A percentile compares a stretch with the other conserved stretches of the same genome.
Conservation (phyloP, 2,329 filamentous ascomycete genomes). For the Fusarium musae region DNA sequence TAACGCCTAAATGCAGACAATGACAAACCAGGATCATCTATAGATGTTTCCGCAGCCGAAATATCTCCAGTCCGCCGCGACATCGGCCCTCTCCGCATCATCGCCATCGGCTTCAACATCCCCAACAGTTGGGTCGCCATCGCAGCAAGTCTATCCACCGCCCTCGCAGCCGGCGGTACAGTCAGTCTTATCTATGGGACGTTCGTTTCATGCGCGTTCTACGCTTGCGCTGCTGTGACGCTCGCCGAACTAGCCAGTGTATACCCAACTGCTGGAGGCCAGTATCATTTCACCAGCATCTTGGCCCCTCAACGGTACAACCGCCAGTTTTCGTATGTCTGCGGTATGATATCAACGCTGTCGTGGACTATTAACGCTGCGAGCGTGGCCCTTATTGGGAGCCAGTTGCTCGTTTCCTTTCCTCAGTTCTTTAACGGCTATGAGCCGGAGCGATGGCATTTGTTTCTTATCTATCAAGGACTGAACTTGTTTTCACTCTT, state of each 20-base stretch:
- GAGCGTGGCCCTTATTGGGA: background rate
- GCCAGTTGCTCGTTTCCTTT: background rate
- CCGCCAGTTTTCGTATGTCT: background rate
- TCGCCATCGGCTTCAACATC: background rate
- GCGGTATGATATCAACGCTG: background rate
- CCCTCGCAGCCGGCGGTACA: background rate
- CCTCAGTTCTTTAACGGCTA: background rate
- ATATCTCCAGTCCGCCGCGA: background rate
- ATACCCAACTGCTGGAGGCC: background rate
- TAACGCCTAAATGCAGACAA: rapidly evolving
- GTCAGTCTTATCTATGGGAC: background rate
- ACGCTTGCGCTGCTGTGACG: background rate
- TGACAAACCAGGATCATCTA: background rate
- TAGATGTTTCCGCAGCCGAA: background rate
- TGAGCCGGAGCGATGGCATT: background rate
- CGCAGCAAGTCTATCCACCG: background rate
- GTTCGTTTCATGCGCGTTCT: background rate
- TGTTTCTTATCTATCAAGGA: background rate
- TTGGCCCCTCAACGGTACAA: background rate
- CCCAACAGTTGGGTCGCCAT: background rate
- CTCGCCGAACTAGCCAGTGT: background rate
- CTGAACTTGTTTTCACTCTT: background rate
- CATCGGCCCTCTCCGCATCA: background rate
- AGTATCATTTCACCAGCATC: background rate
- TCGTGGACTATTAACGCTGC: background rate